phyloP scores from a whole-genome alignment of 371 early-diverging fungal genomes.

The Paraphysoderma sedebokerense region DNA sequence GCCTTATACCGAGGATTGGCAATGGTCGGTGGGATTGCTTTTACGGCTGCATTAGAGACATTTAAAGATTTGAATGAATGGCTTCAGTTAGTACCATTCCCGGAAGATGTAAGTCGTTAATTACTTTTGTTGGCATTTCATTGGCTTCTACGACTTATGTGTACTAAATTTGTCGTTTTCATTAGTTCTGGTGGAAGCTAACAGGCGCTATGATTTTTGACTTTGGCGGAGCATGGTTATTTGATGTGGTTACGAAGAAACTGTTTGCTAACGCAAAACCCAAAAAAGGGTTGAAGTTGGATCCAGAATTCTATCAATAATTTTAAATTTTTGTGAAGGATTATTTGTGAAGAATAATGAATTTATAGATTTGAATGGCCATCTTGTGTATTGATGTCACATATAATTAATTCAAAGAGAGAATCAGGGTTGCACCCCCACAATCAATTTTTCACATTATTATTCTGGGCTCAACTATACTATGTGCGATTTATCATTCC shows the following conservation, averaged over 20 bases:
- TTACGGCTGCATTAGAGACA: conserved; percentile 76
- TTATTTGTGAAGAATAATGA: neutral
- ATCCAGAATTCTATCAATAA: conserved; percentile 9
- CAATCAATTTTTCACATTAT: conserved; percentile 2
- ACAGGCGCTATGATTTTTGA: conserved; percentile 49
- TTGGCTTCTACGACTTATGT: neutral
- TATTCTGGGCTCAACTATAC: too few species aligned
- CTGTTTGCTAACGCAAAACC: conserved; percentile 59
- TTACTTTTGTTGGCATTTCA: neutral
- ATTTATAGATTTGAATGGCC: neutral
- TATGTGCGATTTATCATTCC: too few species aligned
- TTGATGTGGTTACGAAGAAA: conserved; percentile 37
- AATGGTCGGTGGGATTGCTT: conserved; percentile 68
- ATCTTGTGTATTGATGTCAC: too few species aligned
- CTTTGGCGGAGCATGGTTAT: conserved; percentile 44
- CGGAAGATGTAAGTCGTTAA: conserved; percentile 37
- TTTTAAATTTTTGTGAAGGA: neutral
- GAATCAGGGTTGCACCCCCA: neutral
- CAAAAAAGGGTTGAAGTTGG: conserved; percentile 40
- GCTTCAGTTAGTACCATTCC: conserved; percentile 83
- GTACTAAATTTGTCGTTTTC: neutral
- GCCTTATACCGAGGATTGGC: conserved; percentile 77
- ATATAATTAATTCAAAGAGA: neutral
- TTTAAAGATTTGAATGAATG: conserved; percentile 78
- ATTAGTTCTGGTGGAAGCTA: conserved; percentile 46